Evolutionary conservation across 1,284 basidiomycete genomes (phyloP).

Genomic region (Apiotrichum mycotoxinovorans): DNA sequence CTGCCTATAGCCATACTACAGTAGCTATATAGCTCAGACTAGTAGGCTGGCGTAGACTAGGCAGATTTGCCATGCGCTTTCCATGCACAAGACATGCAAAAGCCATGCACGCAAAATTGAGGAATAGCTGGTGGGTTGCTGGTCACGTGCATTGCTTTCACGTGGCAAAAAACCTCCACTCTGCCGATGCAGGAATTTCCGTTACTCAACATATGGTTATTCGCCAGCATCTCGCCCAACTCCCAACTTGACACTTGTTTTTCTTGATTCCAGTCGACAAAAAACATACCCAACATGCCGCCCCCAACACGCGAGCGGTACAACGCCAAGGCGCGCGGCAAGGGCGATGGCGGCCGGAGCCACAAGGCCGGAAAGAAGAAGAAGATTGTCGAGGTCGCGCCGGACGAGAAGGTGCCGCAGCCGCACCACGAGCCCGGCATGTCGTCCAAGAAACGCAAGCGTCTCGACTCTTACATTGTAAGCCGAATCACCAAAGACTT

Average conservation of each 20-base stretch:
- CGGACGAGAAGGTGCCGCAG: constrained; percentile 40
- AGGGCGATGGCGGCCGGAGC: constrained; percentile 37
- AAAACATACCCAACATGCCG: constrained; percentile 22
- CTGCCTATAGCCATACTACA: too few species aligned
- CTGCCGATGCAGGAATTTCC: constrained; percentile 9
- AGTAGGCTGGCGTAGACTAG: too few species aligned
- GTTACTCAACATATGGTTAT: neutral
- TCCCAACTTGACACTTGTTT: neutral
- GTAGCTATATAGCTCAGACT: too few species aligned
- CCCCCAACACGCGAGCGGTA: constrained; percentile 44
- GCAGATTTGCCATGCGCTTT: too few species aligned
- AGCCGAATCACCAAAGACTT: constrained; percentile 38
- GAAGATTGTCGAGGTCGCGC: constrained; percentile 40
- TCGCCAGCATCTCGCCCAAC: neutral
- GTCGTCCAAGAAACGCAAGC: constrained; percentile 50
- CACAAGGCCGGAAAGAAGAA: constrained; percentile 45
- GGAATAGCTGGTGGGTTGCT: too few species aligned
- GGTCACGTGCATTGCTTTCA: too few species aligned
- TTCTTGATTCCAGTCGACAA: too few species aligned
- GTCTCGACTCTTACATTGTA: constrained; percentile 52
- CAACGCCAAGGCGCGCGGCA: constrained; percentile 48
- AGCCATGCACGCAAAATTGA: too few species aligned
- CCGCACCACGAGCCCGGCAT: constrained; percentile 34
- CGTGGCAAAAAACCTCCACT: neutral
- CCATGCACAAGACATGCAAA: too few species aligned